phyloP scores from a whole-genome alignment of 768 basidiomycete genomes.

The Tephrocybe sp. region DNA sequence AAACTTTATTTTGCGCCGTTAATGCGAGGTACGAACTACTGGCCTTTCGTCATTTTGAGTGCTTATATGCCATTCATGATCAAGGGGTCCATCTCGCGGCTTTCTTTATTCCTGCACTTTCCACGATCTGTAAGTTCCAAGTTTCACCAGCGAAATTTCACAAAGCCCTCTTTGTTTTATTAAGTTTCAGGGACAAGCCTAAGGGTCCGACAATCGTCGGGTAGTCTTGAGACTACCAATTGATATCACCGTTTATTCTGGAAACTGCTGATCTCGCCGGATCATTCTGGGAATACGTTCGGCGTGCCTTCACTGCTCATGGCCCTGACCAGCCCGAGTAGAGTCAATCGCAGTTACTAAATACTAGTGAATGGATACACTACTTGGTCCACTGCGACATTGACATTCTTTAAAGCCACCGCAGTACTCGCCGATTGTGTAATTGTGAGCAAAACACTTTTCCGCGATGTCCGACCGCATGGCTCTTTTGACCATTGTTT shows the following conservation, averaged over 20 bases:
- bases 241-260: slow-evolving; percentile 6
- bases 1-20: slow-evolving; percentile 12
- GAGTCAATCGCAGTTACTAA: slow-evolving; percentile 3
- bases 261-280: slow-evolving; percentile 13
- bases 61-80: neutral
- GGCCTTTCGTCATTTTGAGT: neutral
- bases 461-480: too few species aligned
- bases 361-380: slow-evolving; percentile 14
- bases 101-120: slow-evolving; percentile 7
- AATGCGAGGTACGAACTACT: slow-evolving; percentile 8
- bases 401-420: slow-evolving; percentile 7
- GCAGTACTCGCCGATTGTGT: slow-evolving; percentile 13
- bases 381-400: slow-evolving; percentile 8
- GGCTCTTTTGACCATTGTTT: too few species aligned
- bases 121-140: slow-evolving; percentile 8
- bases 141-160: neutral
- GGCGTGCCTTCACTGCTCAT: slow-evolving; percentile 11
- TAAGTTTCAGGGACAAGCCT: slow-evolving; percentile 4
- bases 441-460: slow-evolving; percentile 1
- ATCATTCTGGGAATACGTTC: slow-evolving; percentile 14
- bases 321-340: slow-evolving; percentile 5
- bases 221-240: slow-evolving; percentile 8
- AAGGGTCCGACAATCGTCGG: neutral
- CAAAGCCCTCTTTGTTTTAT: neutral
- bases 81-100: slow-evolving; percentile 13